phyloP scores from a whole-genome alignment of 306 rosid species.

The Leucaena leucocephala region DNA sequence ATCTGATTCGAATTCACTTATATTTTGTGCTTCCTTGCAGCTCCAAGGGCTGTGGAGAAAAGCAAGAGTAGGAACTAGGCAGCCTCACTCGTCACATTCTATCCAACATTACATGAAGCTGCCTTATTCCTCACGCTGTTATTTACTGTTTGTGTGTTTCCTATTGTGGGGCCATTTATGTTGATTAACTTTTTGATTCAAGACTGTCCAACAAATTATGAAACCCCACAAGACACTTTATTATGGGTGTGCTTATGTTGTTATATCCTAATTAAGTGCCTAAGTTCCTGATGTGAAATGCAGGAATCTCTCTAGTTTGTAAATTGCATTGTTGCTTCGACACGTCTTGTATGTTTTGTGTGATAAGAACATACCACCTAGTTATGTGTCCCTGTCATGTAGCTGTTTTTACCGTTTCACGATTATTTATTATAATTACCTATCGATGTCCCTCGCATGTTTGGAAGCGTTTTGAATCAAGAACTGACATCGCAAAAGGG shows the following conservation, averaged over 20 bases:
- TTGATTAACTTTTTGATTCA: conserved; percentile 38
- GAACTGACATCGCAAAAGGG: conserved; percentile 1
- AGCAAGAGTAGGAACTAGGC: conserved; percentile 65
- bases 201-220: conserved; percentile 34
- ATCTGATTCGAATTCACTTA: conserved; percentile 10
- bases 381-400: conserved; percentile 32
- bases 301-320: conserved; percentile 50
- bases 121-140: conserved; percentile 29
- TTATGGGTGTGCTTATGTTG: conserved; percentile 35
- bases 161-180: conserved; percentile 40
- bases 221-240: conserved; percentile 37
- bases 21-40: conserved; percentile 43
- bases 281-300: conserved; percentile 38
- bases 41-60: conserved; percentile 85
- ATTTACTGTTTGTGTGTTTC: conserved; percentile 36
- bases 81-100: conserved; percentile 24
- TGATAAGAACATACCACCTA: conserved; percentile 22
- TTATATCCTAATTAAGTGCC: conserved; percentile 22
- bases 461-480: conserved; percentile 24
- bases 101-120: conserved; percentile 43
- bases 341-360: conserved; percentile 38
- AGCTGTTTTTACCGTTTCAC: not conserved
- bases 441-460: conserved; percentile 3
- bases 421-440: not conserved
- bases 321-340: conserved; percentile 47